Percentiles rank a stretch among this genome's conserved stretches.
Conservation (phyloP, 2,329 filamentous ascomycete genomes). For the Pseudogymnoascus sp. region DNA sequence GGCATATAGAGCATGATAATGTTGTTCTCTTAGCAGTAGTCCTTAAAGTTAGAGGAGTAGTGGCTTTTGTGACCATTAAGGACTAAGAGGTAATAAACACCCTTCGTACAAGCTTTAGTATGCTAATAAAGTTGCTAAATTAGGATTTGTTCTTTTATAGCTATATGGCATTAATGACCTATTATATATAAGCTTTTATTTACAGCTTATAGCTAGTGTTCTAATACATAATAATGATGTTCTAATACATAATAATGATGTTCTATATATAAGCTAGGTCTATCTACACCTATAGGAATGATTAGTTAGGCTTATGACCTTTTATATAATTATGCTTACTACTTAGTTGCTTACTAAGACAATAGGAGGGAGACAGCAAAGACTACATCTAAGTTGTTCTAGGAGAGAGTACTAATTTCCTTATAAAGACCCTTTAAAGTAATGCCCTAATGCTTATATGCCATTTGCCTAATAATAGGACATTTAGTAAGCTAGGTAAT, state of each 20-base stretch:
- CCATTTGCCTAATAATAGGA: slow-evolving; percentile 75
- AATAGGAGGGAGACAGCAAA: slow-evolving; percentile 85
- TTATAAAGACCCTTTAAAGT: slow-evolving; percentile 83
- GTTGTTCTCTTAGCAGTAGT: no score
- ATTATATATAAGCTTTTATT: slow-evolving; percentile 24
- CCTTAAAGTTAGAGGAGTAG: no score
- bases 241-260: slow-evolving; percentile 61
- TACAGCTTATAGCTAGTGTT: neutral
- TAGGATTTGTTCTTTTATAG: slow-evolving; percentile 84
- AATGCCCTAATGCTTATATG: slow-evolving; percentile 78
- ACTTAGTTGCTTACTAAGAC: slow-evolving; percentile 94
- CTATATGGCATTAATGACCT: slow-evolving; percentile 88
- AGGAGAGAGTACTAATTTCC: slow-evolving; percentile 75
- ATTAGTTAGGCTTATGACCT: slow-evolving; percentile 30
- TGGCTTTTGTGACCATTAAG: no score
- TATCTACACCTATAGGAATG: slow-evolving; percentile 65
- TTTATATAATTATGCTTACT: slow-evolving; percentile 49
- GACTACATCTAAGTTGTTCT: slow-evolving; percentile 80
- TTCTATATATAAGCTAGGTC: slow-evolving; percentile 87
- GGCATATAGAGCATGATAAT: no score
- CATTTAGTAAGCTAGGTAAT: slow-evolving; percentile 84
- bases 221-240: no score
- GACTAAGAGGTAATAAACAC: no score
- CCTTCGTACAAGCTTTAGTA: no score
- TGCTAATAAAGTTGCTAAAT: slow-evolving; percentile 74